Evolutionary conservation across 805 yeast species (phyloP).

Genomic region (Saturnispora silvae): DNA sequence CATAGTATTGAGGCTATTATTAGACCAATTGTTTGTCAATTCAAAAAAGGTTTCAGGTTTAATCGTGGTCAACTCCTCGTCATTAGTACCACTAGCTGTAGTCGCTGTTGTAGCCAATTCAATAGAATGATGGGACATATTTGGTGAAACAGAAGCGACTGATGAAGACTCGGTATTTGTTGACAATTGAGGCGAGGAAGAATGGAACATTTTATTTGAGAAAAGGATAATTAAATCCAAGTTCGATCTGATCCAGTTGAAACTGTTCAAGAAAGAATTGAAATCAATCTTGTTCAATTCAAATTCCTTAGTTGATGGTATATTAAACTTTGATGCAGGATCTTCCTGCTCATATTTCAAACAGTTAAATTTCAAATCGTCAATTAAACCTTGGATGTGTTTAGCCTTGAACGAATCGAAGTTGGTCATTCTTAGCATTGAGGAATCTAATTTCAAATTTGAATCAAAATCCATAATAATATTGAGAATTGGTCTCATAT

Average conservation of each 20-base stretch:
- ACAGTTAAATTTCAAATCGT: constrained; percentile 7
- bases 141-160: constrained; percentile 6
- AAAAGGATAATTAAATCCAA: constrained; percentile 7
- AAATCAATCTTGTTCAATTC: constrained; percentile 1
- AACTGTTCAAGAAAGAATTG: not conserved
- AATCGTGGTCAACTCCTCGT: no score
- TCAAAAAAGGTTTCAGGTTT: no score
- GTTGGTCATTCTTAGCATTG: constrained; percentile 3
- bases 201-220: constrained; percentile 5
- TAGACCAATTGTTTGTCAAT: no score
- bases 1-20: no score
- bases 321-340: not conserved
- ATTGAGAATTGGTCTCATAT: constrained; percentile 12
- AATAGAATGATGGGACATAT: constrained; percentile 1
- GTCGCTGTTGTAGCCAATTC: no score
- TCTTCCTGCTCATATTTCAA: constrained; percentile 1
- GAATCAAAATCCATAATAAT: constrained; percentile 11
- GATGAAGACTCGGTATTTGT: no score
- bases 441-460: constrained; percentile 4
- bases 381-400: constrained; percentile 9
- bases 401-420: constrained; percentile 4
- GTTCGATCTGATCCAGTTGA: constrained; percentile 8
- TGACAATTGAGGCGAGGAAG: not conserved
- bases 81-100: no score
- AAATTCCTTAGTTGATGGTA: not conserved